Evolutionary conservation across 345 rosid genomes (phyloP), one percentile per base, ranked within the genome.

Genomic region (Erysimum cheiranthoides): DNA sequence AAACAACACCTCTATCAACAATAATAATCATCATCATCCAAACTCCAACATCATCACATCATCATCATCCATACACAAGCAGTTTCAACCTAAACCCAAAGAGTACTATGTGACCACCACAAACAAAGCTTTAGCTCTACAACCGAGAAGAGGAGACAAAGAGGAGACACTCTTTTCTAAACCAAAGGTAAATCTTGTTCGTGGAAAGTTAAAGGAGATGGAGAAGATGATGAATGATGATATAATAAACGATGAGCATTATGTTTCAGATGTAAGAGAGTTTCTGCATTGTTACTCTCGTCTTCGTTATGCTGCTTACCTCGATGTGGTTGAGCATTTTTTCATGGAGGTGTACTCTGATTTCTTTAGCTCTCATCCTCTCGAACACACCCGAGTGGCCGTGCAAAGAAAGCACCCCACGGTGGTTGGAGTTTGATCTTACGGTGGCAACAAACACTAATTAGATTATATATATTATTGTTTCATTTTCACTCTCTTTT

Each of bases 231-330:
- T 90, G 81, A 90, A 84, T 77, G 64, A 52, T 68, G 47, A 51
- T 39, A 45, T 53, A 2, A 28, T 75, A 74, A 80, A 81, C 59
- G 83, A 90, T 61, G 81, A 85, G 30, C 89, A 86, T 57, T 92
- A 87, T 71, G 82, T 85, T 34, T 71, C 84, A 10, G 96, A 90
- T 82, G 73, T 93, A 6, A 87, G 87, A 80, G 93, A 93, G 81
- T 85, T 93, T 69, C 79, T 89, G 3, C 84, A 89, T 70, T 93
- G 86, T 78, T 93, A 93, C 79, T 89, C 96, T 39, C 83, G 90
- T 30, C 87, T 93, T 14, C 85, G 86, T 6, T 93, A 88, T n/a
- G 85, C 90, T 35, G 85, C 86, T 43, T 93, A 87, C 80, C 52
- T 84, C 14, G 93, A 86, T 46, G 86, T 93, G 43, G 86, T 89